Base-by-base conservation (phyloP, 179 eudicot genomes). In the Silene coronaria region DNA sequence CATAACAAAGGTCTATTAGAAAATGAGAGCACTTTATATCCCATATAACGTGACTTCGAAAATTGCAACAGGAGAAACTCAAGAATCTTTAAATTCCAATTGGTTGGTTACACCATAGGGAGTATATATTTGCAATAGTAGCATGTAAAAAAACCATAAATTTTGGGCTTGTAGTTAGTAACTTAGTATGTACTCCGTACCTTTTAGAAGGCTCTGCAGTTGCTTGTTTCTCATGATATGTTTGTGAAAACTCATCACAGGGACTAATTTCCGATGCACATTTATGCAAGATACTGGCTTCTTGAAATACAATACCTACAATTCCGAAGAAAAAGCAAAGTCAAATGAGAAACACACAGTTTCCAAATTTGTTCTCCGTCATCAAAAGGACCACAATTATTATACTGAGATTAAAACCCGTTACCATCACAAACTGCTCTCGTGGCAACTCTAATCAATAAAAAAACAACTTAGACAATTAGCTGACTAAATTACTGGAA, bases 191-290 rank as follows among this genome's bases (percentile, higher is more conserved):
- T 45, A 45, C 51, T 12, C 16, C 16, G 65, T 77, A 81, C 84
- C 84, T 77, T 36, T 77, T 68, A 22, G 77, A 61, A 69, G 73
- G 62, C 64, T 73, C 74, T 42, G 73, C 38, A 66, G 83, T 60
- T 59, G 10, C 76, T 67, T 67, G 80, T 51, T 55, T 71, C 66
- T 78, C 77, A 28, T 58, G 66, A 22, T 74, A 67, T 21, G 45
- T 26, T 76, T 61, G 75, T 57, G 53, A 71, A 77, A 46, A 55
- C 13, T 70, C 77, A 13, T 76, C 45, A 5, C 63, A 53, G 28
- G 64, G 58, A 65, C 45, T 57, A 26, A 45, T 70, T 51, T 57
- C 73, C 57, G 80, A n/a, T 59, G 75, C 53, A 48, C 23, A 58
- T 57, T 71, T 55, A 26, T 60, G 62, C 24, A 68, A 19, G 45